These are phyloP conservation scores for Mortierella sp. DNA, from an alignment of 371 early-diverging fungal species.

Conservation along the genomic window DNA sequence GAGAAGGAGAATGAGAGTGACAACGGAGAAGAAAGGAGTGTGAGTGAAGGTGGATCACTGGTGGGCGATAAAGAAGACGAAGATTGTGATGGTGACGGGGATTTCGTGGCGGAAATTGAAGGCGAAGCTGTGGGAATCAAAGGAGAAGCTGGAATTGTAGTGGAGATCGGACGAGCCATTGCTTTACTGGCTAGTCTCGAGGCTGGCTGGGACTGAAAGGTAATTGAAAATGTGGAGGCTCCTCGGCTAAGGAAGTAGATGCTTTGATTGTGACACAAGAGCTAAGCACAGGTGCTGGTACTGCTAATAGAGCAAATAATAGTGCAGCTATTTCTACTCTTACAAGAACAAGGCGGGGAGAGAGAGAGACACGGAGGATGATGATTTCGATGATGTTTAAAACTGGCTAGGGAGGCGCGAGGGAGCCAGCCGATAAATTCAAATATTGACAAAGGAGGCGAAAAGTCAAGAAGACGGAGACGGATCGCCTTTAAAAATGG, in stretches of 20 bases:
- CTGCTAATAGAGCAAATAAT: not conserved
- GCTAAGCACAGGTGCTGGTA: not conserved
- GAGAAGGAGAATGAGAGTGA: constrained; percentile 45
- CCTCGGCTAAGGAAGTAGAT: not conserved
- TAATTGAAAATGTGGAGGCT: not conserved
- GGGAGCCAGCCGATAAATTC: not conserved
- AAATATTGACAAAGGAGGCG: constrained; percentile 4
- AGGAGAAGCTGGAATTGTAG: constrained; percentile 16
- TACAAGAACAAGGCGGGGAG: constrained; percentile 9
- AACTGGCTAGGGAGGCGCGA: not conserved
- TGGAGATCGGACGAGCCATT: constrained; percentile 9
- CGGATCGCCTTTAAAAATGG: constrained; percentile 15
- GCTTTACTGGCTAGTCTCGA: not conserved
- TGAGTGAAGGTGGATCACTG: constrained; percentile 20
- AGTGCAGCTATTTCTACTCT: constrained; percentile 5
- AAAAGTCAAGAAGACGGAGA: constrained; percentile 17
- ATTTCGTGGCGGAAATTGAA: constrained; percentile 15
- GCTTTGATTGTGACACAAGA: not conserved
- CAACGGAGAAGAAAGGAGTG: constrained; percentile 32
- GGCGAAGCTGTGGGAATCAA: constrained; percentile 26
- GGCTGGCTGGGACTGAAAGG: not conserved
- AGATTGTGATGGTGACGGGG: constrained; percentile 13
- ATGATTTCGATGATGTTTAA: not conserved
- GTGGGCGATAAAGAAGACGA: constrained; percentile 11
- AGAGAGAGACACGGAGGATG: not conserved